These are phyloP conservation scores for Fusarium guadeloupense DNA, from an alignment of 2,329 filamentous ascomycete genomes.

Conservation along the genomic window DNA sequence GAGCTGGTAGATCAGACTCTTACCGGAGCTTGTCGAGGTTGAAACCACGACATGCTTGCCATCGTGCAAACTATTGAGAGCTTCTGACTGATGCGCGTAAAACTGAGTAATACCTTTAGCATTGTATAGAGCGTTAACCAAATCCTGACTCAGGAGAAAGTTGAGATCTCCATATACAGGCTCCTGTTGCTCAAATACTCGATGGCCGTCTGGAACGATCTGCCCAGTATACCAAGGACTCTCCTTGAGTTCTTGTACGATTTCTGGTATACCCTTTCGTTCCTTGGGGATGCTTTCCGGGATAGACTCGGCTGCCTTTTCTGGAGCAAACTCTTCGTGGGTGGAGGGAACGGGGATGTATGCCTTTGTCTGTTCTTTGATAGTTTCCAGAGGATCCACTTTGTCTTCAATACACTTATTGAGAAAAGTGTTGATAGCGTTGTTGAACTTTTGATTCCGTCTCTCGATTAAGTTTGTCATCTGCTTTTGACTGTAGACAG, in stretches of 20 bases:
- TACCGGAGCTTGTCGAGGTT: slow-evolving; percentile 95
- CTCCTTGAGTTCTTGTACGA: slow-evolving; percentile 82
- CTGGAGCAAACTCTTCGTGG: slow-evolving; percentile 45
- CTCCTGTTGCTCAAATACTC: slow-evolving; percentile 87
- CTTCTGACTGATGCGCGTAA: slow-evolving; percentile 92
- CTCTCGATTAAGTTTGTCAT: slow-evolving; percentile 91
- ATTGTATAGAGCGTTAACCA: slow-evolving; percentile 98
- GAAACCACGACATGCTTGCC: slow-evolving; percentile 90
- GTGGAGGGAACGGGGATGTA: slow-evolving; percentile 70
- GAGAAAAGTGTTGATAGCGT: slow-evolving; percentile 80
- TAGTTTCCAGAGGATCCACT: slow-evolving; percentile 71
- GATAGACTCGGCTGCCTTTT: slow-evolving; percentile 56
- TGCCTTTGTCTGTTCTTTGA: slow-evolving; percentile 66
- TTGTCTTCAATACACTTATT: slow-evolving; percentile 73
- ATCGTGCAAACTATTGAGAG: slow-evolving; percentile 85
- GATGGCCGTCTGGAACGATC: slow-evolving; percentile 91
- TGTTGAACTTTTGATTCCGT: slow-evolving; percentile 83
- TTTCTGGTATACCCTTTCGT: slow-evolving; percentile 82
- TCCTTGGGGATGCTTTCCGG: slow-evolving; percentile 81
- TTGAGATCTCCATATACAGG: slow-evolving; percentile 83
- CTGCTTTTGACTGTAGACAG: slow-evolving; percentile 91
- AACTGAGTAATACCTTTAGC: slow-evolving; percentile 85
- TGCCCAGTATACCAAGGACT: slow-evolving; percentile 91
- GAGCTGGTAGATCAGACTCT: slow-evolving; percentile 97
- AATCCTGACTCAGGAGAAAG: slow-evolving; percentile 85